phyloP scores from a whole-genome alignment of 805 yeast genomes.

The Scheffersomyces stipitis region DNA sequence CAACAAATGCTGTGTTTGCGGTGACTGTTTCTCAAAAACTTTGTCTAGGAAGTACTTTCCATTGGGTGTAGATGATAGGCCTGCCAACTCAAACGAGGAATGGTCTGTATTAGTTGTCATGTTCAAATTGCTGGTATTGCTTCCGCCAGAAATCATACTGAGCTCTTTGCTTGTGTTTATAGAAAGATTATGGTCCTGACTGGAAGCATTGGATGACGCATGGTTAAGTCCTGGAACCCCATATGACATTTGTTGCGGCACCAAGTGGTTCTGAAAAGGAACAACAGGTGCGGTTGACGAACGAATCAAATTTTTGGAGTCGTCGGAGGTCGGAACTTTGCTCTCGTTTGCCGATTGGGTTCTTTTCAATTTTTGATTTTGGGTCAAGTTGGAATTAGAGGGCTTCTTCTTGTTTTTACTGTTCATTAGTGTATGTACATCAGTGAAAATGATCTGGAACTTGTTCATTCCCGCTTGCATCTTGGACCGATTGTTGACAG shows the following conservation, averaged over 20 bases:
- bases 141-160: slow-evolving; percentile 25
- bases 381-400: too few species aligned
- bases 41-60: slow-evolving; percentile 39
- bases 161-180: slow-evolving; percentile 26
- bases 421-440: slow-evolving; percentile 23
- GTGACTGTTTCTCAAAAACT: slow-evolving; percentile 41
- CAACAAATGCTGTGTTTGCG: slow-evolving; percentile 18
- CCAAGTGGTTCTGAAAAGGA: neutral
- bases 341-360: neutral
- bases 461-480: slow-evolving; percentile 44
- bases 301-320: neutral
- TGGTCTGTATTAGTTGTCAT: slow-evolving; percentile 36
- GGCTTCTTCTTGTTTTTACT: slow-evolving; percentile 10
- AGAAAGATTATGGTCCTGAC: slow-evolving; percentile 17
- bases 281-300: neutral
- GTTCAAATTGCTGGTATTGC: slow-evolving; percentile 36
- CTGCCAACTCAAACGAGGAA: slow-evolving; percentile 40
- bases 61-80: slow-evolving; percentile 40
- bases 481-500: slow-evolving; percentile 7
- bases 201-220: neutral
- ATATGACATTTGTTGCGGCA: neutral
- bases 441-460: slow-evolving; percentile 48
- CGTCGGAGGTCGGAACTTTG: neutral
- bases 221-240: neutral
- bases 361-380: neutral